Conservation (phyloP, 2,329 filamentous ascomycete genomes). For the Aureobasidium pullulans region DNA sequence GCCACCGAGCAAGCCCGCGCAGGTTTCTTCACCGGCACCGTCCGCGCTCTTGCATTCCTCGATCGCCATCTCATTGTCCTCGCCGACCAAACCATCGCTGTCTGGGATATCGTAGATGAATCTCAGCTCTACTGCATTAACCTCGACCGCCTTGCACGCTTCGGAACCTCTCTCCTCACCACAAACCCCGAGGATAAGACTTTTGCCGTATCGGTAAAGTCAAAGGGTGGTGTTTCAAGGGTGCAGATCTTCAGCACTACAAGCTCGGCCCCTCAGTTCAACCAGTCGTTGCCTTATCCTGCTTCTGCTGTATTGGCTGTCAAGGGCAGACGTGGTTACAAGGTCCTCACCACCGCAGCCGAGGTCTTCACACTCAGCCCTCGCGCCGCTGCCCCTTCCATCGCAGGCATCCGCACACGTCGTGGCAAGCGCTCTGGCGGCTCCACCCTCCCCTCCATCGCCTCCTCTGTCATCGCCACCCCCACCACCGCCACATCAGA, state of each 20-base stretch:
- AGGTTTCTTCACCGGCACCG: slow-evolving; percentile 57
- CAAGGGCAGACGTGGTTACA: slow-evolving; percentile 60
- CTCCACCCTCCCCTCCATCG: slow-evolving; percentile 2
- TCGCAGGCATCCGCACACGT: neutral
- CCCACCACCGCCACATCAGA: neutral
- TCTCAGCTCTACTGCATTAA: slow-evolving; percentile 60
- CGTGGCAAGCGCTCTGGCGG: neutral
- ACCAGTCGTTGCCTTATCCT: neutral
- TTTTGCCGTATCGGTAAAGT: slow-evolving; percentile 29
- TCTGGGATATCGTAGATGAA: slow-evolving; percentile 81
- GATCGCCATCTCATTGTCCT: slow-evolving; percentile 68
- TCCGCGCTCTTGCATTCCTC: slow-evolving; percentile 59
- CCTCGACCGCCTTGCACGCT: slow-evolving; percentile 35
- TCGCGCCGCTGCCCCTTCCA: slow-evolving; percentile 16
- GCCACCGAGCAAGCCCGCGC: slow-evolving; percentile 59
- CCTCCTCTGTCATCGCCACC: neutral
- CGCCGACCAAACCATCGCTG: slow-evolving; percentile 61
- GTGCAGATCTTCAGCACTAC: slow-evolving; percentile 5
- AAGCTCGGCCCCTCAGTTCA: neutral
- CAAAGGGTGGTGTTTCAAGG: neutral
- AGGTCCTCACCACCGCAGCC: slow-evolving; percentile 67
- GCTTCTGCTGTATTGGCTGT: slow-evolving; percentile 58
- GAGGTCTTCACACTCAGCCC: slow-evolving; percentile 51
- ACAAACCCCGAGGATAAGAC: slow-evolving; percentile 51
- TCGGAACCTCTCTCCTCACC: slow-evolving; percentile 51